Evolutionary conservation across 305 asterid species (phyloP).

Genomic region (Fraxinus ornus): DNA sequence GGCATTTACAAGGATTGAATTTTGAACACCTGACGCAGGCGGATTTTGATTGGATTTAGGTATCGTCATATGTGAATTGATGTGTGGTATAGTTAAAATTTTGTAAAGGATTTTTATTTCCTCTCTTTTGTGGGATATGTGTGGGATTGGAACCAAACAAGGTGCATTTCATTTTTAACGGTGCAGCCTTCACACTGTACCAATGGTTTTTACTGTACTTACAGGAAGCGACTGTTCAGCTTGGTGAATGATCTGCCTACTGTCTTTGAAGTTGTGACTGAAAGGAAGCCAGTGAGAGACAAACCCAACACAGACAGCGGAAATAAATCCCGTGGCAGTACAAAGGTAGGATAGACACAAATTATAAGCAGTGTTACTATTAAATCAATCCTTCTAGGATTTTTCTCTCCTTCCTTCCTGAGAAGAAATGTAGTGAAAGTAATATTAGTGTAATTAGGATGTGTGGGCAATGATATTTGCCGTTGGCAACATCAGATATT

Average conservation of each 20-base stretch:
- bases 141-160: not conserved
- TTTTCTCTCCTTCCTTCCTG: not conserved
- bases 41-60: not conserved
- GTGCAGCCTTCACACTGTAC: not conserved
- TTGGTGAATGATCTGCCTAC: constrained; percentile 85
- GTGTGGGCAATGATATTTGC: constrained; percentile 15
- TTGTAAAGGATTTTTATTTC: not conserved
- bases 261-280: constrained; percentile 73
- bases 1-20: not conserved
- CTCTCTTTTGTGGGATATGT: not conserved
- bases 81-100: not conserved
- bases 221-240: constrained; percentile 83
- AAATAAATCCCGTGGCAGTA: constrained; percentile 61
- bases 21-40: not conserved
- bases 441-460: not conserved
- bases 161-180: not conserved
- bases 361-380: not conserved
- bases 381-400: not conserved
- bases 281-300: constrained; percentile 64
- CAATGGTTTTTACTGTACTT: constrained; percentile 21
- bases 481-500: not conserved
- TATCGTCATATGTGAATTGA: not conserved
- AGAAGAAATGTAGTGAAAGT: not conserved
- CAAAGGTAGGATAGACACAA: constrained; percentile 46
- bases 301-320: constrained; percentile 65